Percentiles rank a stretch among this genome's conserved stretches.
Evolutionary conservation across 768 basidiomycete genomes (phyloP).

Genomic region (Leccinum pellstonianum): DNA sequence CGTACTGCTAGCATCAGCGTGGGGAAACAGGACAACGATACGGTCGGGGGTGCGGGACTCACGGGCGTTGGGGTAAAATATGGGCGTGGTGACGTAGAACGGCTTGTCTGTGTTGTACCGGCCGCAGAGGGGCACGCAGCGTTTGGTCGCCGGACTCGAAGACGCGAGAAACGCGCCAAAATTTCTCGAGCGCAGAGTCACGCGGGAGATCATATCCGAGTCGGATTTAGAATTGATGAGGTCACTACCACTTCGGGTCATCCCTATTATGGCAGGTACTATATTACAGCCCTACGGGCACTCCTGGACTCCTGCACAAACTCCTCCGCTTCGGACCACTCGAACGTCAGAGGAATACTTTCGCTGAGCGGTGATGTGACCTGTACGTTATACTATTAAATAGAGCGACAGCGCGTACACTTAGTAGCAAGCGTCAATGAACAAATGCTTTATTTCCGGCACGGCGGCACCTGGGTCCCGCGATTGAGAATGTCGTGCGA

Average conservation of each 20-base stretch:
- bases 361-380: constrained; percentile 23
- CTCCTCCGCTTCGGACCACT: too few species aligned
- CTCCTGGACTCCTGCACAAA: too few species aligned
- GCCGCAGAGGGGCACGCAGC: background rate
- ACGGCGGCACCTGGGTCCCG: constrained; percentile 6
- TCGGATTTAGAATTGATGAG: too few species aligned
- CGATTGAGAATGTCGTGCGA: constrained; percentile 55
- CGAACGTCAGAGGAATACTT: too few species aligned
- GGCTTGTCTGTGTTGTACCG: constrained; percentile 44
- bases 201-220: constrained; percentile 6
- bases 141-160: background rate
- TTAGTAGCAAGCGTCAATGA: constrained; percentile 4
- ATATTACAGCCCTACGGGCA: too few species aligned
- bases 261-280: too few species aligned
- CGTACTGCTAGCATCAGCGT: constrained; percentile 8
- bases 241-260: too few species aligned
- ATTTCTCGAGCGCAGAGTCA: constrained; percentile 1
- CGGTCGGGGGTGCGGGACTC: background rate
- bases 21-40: background rate
- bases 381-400: constrained; percentile 12
- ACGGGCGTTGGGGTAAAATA: constrained; percentile 94
- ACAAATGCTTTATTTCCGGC: constrained; percentile 29
- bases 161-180: background rate
- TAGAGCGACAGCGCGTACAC: background rate
- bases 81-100: constrained; percentile 87